Conservation (phyloP, 2,329 filamentous ascomycete genomes). For the Bertia moriformis region DNA sequence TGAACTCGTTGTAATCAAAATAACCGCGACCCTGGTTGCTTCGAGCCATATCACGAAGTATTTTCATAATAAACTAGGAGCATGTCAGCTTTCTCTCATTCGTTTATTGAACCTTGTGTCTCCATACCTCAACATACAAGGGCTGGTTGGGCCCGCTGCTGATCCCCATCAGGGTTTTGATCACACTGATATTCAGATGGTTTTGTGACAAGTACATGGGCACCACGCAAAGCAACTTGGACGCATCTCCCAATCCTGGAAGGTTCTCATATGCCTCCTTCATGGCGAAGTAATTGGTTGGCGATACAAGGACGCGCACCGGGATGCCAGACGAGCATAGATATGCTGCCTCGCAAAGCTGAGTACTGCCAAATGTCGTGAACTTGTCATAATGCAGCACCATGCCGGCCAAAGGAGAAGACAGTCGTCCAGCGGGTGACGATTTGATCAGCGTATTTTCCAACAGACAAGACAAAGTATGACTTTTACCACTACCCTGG, state of each 20-base stretch:
- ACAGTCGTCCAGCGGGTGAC: slow-evolving; percentile 19
- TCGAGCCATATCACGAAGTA: slow-evolving; percentile 35
- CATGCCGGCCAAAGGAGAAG: slow-evolving; percentile 28
- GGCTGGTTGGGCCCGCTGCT: too few species aligned
- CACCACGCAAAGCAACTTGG: slow-evolving; percentile 19
- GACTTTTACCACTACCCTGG: slow-evolving; percentile 42
- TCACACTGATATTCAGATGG: slow-evolving; percentile 29
- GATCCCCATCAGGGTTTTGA: slow-evolving; percentile 36
- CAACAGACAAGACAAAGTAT: slow-evolving; percentile 37
- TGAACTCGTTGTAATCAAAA: slow-evolving; percentile 28
- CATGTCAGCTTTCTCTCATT: too few species aligned
- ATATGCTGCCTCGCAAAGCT: slow-evolving; percentile 34
- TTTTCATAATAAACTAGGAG: slow-evolving; percentile 15
- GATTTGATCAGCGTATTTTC: slow-evolving; percentile 16
- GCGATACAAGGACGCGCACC: slow-evolving; percentile 30
- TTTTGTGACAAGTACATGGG: slow-evolving; percentile 26
- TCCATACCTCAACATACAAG: too few species aligned
- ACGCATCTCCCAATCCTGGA: slow-evolving; percentile 6
- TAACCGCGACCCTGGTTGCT: too few species aligned
- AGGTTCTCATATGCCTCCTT: slow-evolving; percentile 23
- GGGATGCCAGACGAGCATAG: slow-evolving; percentile 28
- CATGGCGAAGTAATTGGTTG: slow-evolving; percentile 25
- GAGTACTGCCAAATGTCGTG: slow-evolving; percentile 8
- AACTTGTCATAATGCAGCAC: slow-evolving; percentile 36
- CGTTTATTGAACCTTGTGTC: too few species aligned